phyloP scores from a whole-genome alignment of 257 asterid species.

The Rhazya stricta region DNA sequence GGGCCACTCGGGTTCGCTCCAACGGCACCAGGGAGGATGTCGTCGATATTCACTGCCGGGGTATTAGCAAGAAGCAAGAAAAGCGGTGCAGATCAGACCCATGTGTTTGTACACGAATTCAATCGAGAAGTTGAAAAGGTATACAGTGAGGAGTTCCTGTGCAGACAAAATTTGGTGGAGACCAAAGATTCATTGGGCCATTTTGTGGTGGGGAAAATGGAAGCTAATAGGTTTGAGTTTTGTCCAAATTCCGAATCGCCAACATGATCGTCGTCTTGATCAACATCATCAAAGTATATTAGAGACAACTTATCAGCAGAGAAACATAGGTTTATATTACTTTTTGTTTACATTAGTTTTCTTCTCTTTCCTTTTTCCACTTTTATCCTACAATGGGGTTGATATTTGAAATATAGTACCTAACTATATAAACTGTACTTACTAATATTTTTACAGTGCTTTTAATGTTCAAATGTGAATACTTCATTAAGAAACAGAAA shows the following conservation, averaged over 20 bases:
- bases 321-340: neutral
- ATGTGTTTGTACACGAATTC: constrained; percentile 67
- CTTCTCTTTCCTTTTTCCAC: neutral
- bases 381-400: neutral
- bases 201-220: constrained; percentile 50
- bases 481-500: neutral
- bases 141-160: constrained; percentile 61
- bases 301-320: too few relatives aligned
- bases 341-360: neutral
- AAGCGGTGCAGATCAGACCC: constrained; percentile 46
- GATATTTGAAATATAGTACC: neutral
- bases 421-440: neutral
- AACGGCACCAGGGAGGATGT: constrained; percentile 68
- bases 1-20: constrained; percentile 65
- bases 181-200: constrained; percentile 50
- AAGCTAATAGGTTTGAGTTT: constrained; percentile 29
- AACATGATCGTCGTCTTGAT: constrained; percentile 28
- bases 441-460: neutral
- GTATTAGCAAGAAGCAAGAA: constrained; percentile 70
- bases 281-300: neutral
- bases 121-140: constrained; percentile 58
- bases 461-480: neutral
- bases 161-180: constrained; percentile 51
- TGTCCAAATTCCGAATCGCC: constrained; percentile 38
- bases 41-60: constrained; percentile 70